phyloP scores from a whole-genome alignment of 139 green algal species.

The Picochlorum sp. region DNA sequence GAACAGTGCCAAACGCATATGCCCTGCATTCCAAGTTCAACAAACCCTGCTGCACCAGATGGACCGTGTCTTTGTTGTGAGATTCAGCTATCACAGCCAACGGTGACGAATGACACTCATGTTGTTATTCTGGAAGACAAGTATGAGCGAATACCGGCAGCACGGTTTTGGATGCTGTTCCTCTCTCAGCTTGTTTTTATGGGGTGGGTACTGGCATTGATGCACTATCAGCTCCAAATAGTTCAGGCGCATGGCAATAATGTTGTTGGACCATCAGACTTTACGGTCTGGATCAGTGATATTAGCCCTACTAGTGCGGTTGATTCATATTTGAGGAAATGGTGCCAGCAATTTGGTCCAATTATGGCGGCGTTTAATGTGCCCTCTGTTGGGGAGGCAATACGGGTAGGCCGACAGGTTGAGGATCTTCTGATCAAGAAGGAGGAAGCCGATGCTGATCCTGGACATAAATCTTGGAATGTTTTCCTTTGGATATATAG shows the following conservation, averaged over 20 bases:
- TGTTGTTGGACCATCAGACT: slow-evolving; percentile 41
- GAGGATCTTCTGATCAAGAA: slow-evolving; percentile 11
- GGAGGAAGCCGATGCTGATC: slow-evolving; percentile 15
- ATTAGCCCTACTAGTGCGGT: slow-evolving; percentile 1
- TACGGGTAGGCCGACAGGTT: slow-evolving; percentile 16
- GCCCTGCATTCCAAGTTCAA: slow-evolving; percentile 13
- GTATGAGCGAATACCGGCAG: slow-evolving; percentile 8
- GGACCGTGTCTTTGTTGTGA: slow-evolving; percentile 37
- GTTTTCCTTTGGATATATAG: slow-evolving; percentile 20
- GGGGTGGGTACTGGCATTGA: slow-evolving; percentile 28
- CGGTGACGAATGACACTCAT: background rate
- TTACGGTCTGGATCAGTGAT: slow-evolving; percentile 25
- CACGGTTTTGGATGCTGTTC: slow-evolving; percentile 34
- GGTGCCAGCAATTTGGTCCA: slow-evolving; percentile 39
- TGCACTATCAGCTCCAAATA: slow-evolving; percentile 19
- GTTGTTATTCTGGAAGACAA: background rate
- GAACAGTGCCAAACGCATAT: slow-evolving; percentile 23
- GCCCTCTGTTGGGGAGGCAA: slow-evolving; percentile 12
- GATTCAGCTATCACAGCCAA: slow-evolving; percentile 14
- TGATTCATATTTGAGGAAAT: slow-evolving; percentile 24
- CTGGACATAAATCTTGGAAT: slow-evolving; percentile 11
- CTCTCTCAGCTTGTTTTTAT: slow-evolving; percentile 35
- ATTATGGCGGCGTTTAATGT: slow-evolving; percentile 22
- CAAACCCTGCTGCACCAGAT: slow-evolving; percentile 14
- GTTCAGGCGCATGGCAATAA: slow-evolving; percentile 19